Evolutionary conservation across 1,139 yeast species (phyloP), one percentile per base, ranked within the genome.

Genomic region (Protomyces macrosporus): DNA sequence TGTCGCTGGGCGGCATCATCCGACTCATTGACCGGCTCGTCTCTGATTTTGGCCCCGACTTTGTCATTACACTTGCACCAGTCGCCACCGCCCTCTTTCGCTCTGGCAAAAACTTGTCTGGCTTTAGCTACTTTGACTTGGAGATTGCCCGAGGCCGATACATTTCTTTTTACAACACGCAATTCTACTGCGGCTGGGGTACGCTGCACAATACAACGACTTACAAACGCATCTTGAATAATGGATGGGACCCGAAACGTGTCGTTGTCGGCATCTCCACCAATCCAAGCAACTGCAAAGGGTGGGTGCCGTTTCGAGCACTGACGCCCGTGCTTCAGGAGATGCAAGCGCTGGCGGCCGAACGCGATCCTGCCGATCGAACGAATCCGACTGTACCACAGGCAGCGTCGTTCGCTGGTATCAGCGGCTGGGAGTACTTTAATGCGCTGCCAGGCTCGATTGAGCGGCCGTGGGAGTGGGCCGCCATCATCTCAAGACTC

Each of bases 351-450:
- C 36, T 50, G 6, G 53, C 53, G 7, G n/a, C 35, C 3, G 35
- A 12, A 14, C 9, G 40, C n/a, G 39, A 42, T 9, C 12, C 9
- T 12, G 39, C 39, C 12, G 23, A 23, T 37, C 40, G n/a, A 37
- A 37, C 40, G 3, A 3, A 6, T 14, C 50, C 30, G 12, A 14
- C 30, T 10, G 16, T 12, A 2, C 9, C 12, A 1, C 53, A 50
- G 10, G 10, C 35, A 9, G 10, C 35, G 5, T 12, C 53, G 2
- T 50, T 57, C 23, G 61, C 55, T 7, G 61, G 61, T 7, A 37
- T 57, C n/a, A 50, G 40, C 12, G 61, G 55, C n/a, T 57, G 61
- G 61, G 61, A 57, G 34, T 57, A 57, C 53, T 57, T 50, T 23
- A 57, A 57, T 14, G 12, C 50, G 10, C 50, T 57, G 6, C 61